Evolutionary conservation across 805 yeast species (phyloP).

Genomic region (Cyberlindnera veronae): DNA sequence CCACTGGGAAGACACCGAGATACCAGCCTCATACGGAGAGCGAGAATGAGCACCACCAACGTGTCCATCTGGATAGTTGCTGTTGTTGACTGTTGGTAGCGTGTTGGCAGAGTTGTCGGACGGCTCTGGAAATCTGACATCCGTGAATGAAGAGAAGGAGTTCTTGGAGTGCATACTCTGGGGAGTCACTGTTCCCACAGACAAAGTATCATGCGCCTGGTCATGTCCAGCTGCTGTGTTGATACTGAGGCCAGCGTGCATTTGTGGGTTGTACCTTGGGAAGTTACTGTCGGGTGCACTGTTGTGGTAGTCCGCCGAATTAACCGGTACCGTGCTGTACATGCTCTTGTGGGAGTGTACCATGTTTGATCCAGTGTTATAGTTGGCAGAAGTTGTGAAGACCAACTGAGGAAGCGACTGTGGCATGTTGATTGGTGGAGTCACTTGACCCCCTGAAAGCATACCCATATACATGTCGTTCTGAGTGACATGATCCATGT

Average conservation of each 20-base stretch:
- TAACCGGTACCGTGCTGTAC: background rate
- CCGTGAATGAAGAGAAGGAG: slow-evolving; percentile 9
- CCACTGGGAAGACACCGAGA: background rate
- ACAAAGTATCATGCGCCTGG: slow-evolving; percentile 1
- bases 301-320: slow-evolving; percentile 1
- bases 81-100: background rate
- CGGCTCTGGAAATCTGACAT: slow-evolving; percentile 10
- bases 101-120: background rate
- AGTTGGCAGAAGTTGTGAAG: slow-evolving; percentile 2
- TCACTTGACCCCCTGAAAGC: background rate
- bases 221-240: background rate
- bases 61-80: background rate
- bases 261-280: slow-evolving; percentile 1
- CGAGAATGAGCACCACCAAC: background rate
- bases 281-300: background rate
- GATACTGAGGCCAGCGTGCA: slow-evolving; percentile 1
- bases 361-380: background rate
- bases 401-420: slow-evolving; percentile 5
- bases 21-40: background rate
- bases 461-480: background rate
- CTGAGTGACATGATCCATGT: background rate
- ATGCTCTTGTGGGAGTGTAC: background rate
- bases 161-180: slow-evolving; percentile 10
- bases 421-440: slow-evolving; percentile 2
- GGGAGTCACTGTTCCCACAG: slow-evolving; percentile 6